A percentile compares a stretch with the other conserved stretches of the same genome.
Conservation (phyloP, 805 yeast species). For the Metschnikowia gelsemii region DNA sequence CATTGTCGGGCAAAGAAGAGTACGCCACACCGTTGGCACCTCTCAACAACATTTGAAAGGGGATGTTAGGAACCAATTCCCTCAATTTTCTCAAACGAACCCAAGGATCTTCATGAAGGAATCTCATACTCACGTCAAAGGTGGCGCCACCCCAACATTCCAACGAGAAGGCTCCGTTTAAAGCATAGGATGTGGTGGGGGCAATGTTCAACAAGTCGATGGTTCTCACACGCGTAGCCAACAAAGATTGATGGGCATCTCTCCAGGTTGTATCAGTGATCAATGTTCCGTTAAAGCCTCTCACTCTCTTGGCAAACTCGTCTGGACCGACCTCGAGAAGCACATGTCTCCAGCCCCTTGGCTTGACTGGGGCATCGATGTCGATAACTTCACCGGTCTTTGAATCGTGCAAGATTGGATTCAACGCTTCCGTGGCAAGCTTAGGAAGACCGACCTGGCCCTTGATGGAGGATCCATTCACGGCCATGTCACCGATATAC, state of each 20-base stretch:
- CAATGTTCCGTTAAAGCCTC: conserved; percentile 80
- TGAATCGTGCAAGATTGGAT: conserved; percentile 70
- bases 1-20: conserved; percentile 96
- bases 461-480: conserved; percentile 92
- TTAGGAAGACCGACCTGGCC: conserved; percentile 95
- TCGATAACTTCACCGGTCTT: conserved; percentile 59
- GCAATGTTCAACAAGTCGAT: conserved; percentile 90
- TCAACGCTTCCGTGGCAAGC: conserved; percentile 66
- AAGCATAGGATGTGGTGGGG: conserved; percentile 87
- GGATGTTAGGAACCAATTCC: conserved; percentile 92
- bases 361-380: conserved; percentile 51
- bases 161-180: conserved; percentile 86
- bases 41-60: conserved; percentile 98
- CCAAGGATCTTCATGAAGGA: conserved; percentile 99
- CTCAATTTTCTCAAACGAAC: conserved; percentile 86
- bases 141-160: conserved; percentile 99
- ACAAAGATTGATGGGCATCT: conserved; percentile 97
- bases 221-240: conserved; percentile 97
- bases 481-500: conserved; percentile 90
- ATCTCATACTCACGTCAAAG: conserved; percentile 97
- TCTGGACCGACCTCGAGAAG: conserved; percentile 84
- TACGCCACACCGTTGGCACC: conserved; percentile 99
- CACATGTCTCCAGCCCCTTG: conserved; percentile 90
- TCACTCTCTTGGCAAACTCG: conserved; percentile 83
- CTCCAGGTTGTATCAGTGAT: conserved; percentile 99